Evolutionary conservation across 495 filamentous ascomycete genomes (phyloP).

Genomic region (Eremomyces bilateralis): DNA sequence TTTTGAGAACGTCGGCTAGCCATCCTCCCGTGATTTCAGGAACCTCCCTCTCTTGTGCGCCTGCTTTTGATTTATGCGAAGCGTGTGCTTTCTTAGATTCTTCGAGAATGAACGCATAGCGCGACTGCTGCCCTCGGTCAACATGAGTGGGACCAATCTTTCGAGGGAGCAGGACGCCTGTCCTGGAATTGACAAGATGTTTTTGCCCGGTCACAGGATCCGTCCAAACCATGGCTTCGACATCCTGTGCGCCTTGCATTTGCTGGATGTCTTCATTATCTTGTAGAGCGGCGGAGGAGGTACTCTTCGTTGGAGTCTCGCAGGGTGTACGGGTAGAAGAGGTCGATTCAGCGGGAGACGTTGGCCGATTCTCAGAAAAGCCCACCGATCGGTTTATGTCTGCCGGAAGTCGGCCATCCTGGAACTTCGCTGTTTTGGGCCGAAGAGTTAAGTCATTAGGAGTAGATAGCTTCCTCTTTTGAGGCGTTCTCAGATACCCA

Average conservation of each 20-base stretch:
- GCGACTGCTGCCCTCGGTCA: background rate
- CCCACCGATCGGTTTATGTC: background rate
- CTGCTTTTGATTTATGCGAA: slow-evolving; percentile 3
- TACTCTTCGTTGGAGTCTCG: background rate
- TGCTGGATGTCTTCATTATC: background rate
- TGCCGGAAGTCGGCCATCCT: slow-evolving; percentile 8
- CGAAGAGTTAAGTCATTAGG: slow-evolving; percentile 51
- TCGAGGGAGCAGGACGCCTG: slow-evolving; percentile 30
- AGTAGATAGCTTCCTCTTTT: no score
- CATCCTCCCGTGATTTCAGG: slow-evolving; percentile 22
- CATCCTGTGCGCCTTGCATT: background rate
- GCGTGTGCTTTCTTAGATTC: background rate
- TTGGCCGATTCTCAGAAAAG: no score
- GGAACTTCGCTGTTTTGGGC: slow-evolving; percentile 22
- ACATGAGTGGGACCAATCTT: no score
- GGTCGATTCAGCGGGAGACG: no score
- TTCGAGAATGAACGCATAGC: no score
- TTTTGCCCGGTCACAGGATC: slow-evolving; percentile 40
- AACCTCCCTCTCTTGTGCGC: background rate
- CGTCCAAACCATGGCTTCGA: slow-evolving; percentile 36
- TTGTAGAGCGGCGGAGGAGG: background rate
- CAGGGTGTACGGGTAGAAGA: no score
- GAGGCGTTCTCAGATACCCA: no score
- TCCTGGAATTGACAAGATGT: slow-evolving; percentile 36
- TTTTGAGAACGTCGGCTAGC: slow-evolving; percentile 18